These are phyloP conservation scores for Prorocentrum cordatum DNA, from an alignment of 169 alveolate genomes.

Conservation along the genomic window DNA sequence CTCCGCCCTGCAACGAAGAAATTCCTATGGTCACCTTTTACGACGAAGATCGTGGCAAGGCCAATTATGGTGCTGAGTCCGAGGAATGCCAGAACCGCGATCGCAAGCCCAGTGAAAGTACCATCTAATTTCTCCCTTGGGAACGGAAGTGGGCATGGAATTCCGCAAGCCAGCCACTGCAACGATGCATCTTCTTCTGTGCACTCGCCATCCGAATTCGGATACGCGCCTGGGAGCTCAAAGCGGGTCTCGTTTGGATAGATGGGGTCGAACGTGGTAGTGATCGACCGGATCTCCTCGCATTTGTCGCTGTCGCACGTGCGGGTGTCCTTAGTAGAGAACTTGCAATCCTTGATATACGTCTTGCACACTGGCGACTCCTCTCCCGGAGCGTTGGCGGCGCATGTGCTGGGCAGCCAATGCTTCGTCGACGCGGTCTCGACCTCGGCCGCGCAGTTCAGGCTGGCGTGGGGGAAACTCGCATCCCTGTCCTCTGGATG, in stretches of 20 bases:
- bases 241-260: no score
- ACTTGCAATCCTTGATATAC: neutral
- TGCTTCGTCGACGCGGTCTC: neutral
- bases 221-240: no score
- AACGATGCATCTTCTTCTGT: neutral
- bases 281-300: neutral
- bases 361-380: neutral
- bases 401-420: neutral
- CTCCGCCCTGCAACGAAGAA: constrained; percentile 1
- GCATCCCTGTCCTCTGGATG: neutral
- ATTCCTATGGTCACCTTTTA: neutral
- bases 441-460: neutral
- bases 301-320: constrained; percentile 2
- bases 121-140: neutral
- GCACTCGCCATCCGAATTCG: neutral
- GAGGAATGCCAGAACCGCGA: neutral
- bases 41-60: neutral
- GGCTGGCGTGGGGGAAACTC: neutral
- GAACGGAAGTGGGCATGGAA: neutral
- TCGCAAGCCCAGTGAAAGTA: neutral
- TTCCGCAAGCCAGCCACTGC: neutral
- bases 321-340: neutral
- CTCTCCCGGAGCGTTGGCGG: neutral
- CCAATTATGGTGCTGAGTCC: neutral
- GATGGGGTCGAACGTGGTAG: no score